Percentiles rank a stretch among this genome's conserved stretches.
These are phyloP conservation scores for Lasiodiplodia hormozganensis DNA, from an alignment of 2,329 filamentous ascomycete genomes.

Conservation along the genomic window DNA sequence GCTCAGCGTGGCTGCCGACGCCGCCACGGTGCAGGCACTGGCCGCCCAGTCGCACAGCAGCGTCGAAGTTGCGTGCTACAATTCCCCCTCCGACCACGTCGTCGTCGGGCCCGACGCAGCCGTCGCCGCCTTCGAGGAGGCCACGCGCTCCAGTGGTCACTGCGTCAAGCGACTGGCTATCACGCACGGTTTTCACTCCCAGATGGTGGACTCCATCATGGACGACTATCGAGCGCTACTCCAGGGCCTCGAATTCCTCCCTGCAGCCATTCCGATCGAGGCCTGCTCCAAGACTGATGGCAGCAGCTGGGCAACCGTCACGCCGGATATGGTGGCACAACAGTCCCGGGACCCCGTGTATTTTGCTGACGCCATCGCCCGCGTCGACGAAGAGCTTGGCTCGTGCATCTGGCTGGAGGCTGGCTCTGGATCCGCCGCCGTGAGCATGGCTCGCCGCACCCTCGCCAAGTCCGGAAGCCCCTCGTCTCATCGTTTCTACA, in stretches of 20 bases:
- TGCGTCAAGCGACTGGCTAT: conserved; percentile 30
- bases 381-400: conserved; percentile 31
- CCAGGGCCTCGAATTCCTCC: conserved; percentile 27
- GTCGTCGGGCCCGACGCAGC: conserved; percentile 32
- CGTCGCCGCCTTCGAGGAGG: background rate
- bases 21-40: background rate
- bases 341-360: conserved; percentile 30
- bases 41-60: no score
- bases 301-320: background rate
- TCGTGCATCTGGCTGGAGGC: conserved; percentile 45
- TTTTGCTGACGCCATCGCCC: conserved; percentile 34
- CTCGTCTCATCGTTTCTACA: conserved; percentile 8
- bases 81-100: conserved; percentile 31
- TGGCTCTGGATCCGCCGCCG: conserved; percentile 34
- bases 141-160: background rate
- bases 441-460: conserved; percentile 25
- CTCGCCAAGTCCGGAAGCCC: background rate
- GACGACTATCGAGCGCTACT: background rate
- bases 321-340: background rate
- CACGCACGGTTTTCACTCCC: conserved; percentile 35
- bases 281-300: background rate
- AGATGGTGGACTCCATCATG: background rate
- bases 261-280: conserved; percentile 12
- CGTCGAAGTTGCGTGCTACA: conserved; percentile 33
- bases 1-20: conserved; percentile 33